Percentiles rank a stretch among this genome's conserved stretches.
phyloP scores from a whole-genome alignment of 768 basidiomycete species.

The Suillus spraguei region DNA sequence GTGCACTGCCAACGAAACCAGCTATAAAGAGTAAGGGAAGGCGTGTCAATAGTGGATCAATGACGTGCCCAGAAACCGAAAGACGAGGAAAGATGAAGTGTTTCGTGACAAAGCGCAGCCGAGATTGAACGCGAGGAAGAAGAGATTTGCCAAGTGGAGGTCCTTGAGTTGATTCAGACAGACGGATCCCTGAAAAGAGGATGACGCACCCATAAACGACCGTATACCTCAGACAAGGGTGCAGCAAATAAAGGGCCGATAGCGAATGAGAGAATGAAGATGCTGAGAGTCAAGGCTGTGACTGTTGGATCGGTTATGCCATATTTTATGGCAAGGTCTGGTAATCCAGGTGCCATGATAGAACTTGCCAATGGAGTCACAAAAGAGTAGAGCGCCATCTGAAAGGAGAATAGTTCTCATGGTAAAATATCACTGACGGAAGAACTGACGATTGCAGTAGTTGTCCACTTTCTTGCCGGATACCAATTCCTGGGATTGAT shows the following conservation, averaged over 20 bases:
- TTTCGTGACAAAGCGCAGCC: not conserved
- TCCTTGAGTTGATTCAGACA: not conserved
- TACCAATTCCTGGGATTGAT: not conserved
- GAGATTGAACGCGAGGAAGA: not conserved
- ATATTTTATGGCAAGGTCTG: not conserved
- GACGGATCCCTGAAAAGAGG: not conserved
- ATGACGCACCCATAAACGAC: slow-evolving; percentile 28
- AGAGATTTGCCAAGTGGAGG: not conserved
- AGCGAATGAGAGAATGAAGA: not conserved
- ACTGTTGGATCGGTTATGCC: not conserved
- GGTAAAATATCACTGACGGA: not conserved
- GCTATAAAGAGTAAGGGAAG: slow-evolving; percentile 36
- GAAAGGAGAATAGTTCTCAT: not conserved
- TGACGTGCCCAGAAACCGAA: slow-evolving; percentile 68
- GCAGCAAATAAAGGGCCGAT: not conserved
- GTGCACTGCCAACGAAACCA: slow-evolving; percentile 65
- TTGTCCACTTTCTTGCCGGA: not conserved
- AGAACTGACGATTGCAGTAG: not conserved
- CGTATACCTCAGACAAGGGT: not conserved
- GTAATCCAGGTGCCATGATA: slow-evolving; percentile 1
- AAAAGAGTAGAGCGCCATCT: not conserved
- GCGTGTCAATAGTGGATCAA: not conserved
- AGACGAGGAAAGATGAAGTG: slow-evolving; percentile 51
- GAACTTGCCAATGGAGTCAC: not conserved
- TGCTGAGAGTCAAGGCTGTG: not conserved